Conservation (phyloP, 306 rosid species). For the Castanopsis chinensis region DNA sequence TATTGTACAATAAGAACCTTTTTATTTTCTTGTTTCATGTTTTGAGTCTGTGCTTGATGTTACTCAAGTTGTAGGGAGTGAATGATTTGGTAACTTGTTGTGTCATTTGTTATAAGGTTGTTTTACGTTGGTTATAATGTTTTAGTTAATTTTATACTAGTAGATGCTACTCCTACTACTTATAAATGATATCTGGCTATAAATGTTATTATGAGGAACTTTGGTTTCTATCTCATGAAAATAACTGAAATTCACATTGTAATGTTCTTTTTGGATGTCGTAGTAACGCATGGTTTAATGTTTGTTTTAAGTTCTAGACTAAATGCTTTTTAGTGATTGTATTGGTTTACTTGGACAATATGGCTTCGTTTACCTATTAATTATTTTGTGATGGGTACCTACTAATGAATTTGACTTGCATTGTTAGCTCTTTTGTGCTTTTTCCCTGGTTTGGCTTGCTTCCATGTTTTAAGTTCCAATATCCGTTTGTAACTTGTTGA, state of each 20-base stretch:
- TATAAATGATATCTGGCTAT: neutral
- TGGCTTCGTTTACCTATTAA: neutral
- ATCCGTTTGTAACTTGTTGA: neutral
- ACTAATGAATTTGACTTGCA: too few species aligned
- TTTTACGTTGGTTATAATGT: neutral
- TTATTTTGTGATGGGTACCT: too few species aligned
- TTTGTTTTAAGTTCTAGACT: neutral
- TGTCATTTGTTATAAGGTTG: neutral
- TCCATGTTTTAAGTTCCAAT: neutral
- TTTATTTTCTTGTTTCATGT: too few species aligned
- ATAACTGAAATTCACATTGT: neutral
- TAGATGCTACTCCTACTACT: neutral
- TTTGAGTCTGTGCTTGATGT: too few species aligned
- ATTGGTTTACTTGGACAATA: neutral
- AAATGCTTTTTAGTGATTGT: neutral
- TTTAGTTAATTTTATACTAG: neutral
- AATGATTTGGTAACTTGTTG: neutral
- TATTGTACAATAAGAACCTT: too few species aligned
- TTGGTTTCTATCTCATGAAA: neutral
- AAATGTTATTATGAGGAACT: neutral
- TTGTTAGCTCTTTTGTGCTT: too few species aligned
- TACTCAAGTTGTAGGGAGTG: neutral
- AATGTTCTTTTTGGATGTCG: neutral
- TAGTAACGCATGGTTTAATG: neutral
- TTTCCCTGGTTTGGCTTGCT: neutral